Base-by-base conservation (phyloP, 2,329 filamentous ascomycete genomes). In the Myriangium duriaei region DNA sequence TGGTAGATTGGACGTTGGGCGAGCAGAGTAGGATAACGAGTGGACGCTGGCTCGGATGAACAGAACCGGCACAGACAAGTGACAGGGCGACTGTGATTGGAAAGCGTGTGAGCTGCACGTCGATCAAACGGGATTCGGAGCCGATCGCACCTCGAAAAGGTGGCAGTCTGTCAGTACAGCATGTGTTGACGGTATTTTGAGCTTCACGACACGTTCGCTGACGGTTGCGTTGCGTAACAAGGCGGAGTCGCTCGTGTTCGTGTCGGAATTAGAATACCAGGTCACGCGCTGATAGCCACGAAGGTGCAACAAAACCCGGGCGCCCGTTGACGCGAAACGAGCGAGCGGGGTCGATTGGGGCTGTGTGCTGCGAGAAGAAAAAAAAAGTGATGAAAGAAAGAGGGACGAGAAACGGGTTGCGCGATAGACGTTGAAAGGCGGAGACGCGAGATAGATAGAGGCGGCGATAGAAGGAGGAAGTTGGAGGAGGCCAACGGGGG, bases 1-100 rank as follows among this genome's bases (percentile, higher is more conserved):
- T n/a, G n/a, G n/a, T n/a, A n/a, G 57, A 60, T 50, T 47, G 59
- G 58, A 61, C 56, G 57, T 57, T 56, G 56, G 53, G 21, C 21
- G n/a, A n/a, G n/a, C n/a, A n/a, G 21, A 26, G n/a, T 26, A 7
- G 21, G 21, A 26, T 7, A 26, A 26, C n/a, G 21, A 26, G 21
- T 26, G 21, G 21, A 26, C 21, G 21, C 21, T 26, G 21, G 21
- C n/a, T 7, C n/a, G 21, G n/a, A 26, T n/a, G 21, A 26, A 26
- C n/a, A n/a, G 21, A 7, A 26, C 21, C 21, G n/a, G 21, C 21
- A 26, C 21, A 7, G 21, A n/a, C 21, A 26, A 26, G 21, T 26
- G 21, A 26, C 7, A 26, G 21, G 21, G n/a, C 21, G 21, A 26
- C 7, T n/a, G 21, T 7, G n/a, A n/a, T n/a, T n/a, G n/a, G n/a